Conservation (phyloP, 2,329 filamentous ascomycete species). For the Calonectria pauciramosa region DNA sequence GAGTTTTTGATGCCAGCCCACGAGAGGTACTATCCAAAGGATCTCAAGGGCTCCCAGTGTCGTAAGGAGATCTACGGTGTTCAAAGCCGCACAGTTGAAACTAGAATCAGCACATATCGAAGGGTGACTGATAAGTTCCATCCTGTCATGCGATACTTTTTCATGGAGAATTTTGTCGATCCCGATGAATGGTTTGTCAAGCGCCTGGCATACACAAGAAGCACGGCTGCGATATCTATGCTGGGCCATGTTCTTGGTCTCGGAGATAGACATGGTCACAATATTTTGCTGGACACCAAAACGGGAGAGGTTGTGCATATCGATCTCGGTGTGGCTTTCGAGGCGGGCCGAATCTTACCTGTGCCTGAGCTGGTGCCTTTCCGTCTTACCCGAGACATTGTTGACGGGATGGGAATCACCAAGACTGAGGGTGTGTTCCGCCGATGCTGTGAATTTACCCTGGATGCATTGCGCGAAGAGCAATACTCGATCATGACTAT, state of each 20-base stretch:
- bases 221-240: conserved; percentile 95
- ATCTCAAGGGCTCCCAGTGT: conserved; percentile 82
- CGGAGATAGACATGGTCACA: conserved; percentile 95
- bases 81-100: conserved; percentile 77
- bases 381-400: conserved; percentile 91
- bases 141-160: conserved; percentile 96
- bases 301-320: conserved; percentile 97
- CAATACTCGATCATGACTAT: conserved; percentile 99
- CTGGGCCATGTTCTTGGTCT: conserved; percentile 93
- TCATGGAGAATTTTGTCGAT: conserved; percentile 93
- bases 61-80: conserved; percentile 84
- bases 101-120: conserved; percentile 81
- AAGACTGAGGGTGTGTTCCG: conserved; percentile 97
- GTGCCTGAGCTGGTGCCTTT: conserved; percentile 98
- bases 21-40: conserved; percentile 85
- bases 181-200: conserved; percentile 97
- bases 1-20: conserved; percentile 95
- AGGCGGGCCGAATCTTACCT: conserved; percentile 93
- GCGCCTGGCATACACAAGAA: conserved; percentile 91
- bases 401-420: conserved; percentile 97
- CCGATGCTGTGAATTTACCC: conserved; percentile 97
- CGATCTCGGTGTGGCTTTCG: conserved; percentile 96
- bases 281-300: conserved; percentile 91
- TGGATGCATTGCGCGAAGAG: conserved; percentile 95
- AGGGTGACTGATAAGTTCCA: conserved; percentile 86